Evolutionary conservation across 2,329 filamentous ascomycete species (phyloP).

Genomic region (Grosmannia penicillata): DNA sequence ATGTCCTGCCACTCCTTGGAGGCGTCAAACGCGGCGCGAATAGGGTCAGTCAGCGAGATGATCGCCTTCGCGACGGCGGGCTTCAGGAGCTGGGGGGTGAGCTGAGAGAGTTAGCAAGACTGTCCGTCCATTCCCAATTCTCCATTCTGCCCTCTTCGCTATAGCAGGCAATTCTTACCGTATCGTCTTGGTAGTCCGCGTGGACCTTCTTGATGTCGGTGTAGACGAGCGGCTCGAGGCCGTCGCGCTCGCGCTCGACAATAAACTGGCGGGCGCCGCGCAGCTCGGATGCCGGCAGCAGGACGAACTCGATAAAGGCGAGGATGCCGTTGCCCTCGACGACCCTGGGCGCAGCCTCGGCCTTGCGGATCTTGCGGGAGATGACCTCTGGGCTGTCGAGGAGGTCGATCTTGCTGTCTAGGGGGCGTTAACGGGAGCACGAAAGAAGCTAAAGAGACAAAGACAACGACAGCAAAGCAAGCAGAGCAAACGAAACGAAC

Average conservation of each 20-base stretch:
- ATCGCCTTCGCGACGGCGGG: conserved; percentile 65
- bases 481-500: background rate
- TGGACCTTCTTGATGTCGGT: conserved; percentile 59
- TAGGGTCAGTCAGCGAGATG: conserved; percentile 59
- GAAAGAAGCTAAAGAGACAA: background rate
- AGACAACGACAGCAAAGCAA: background rate
- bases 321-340: conserved; percentile 79
- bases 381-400: conserved; percentile 64
- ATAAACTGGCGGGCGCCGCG: conserved; percentile 47
- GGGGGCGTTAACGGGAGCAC: conserved; percentile 10
- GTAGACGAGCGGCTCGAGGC: conserved; percentile 63
- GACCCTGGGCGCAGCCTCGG: conserved; percentile 59
- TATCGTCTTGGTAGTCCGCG: conserved; percentile 66
- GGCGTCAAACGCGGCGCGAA: conserved; percentile 56
- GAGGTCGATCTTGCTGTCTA: conserved; percentile 87
- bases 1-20: conserved; percentile 70
- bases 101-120: conserved; percentile 22
- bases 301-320: conserved; percentile 72
- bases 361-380: conserved; percentile 74
- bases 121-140: too few species aligned
- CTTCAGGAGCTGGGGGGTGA: conserved; percentile 81
- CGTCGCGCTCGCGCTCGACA: conserved; percentile 51
- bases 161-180: conserved; percentile 32
- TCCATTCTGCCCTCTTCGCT: conserved; percentile 31
- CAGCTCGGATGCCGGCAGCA: conserved; percentile 63